These are phyloP conservation scores for Miamiensis avidus DNA, from an alignment of 169 alveolate species.

Conservation along the genomic window DNA sequence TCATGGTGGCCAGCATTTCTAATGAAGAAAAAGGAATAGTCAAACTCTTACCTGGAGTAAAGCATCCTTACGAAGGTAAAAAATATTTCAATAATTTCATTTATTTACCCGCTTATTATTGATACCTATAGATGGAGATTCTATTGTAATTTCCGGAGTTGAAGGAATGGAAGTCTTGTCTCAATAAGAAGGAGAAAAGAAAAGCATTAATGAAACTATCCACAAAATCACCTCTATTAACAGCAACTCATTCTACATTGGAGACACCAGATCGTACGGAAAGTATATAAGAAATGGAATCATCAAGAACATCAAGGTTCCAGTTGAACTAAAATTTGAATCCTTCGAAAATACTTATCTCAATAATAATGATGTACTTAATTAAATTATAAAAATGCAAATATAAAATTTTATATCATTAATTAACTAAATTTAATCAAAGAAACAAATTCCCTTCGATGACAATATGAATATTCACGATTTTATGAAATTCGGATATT, in stretches of 20 bases:
- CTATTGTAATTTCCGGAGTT: slow-evolving; percentile 2
- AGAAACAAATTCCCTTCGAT: background rate
- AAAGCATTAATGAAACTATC: slow-evolving; percentile 36
- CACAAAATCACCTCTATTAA: slow-evolving; percentile 11
- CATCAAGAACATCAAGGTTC: slow-evolving; percentile 4
- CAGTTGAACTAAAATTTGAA: background rate
- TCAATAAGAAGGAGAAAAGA: background rate
- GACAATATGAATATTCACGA: background rate
- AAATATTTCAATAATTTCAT: too few species aligned
- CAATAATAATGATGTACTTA: too few species aligned
- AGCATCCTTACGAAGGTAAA: slow-evolving; percentile 45
- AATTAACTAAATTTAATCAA: too few species aligned
- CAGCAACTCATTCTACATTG: slow-evolving; percentile 10
- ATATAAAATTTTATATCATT: too few species aligned
- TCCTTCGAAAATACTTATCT: background rate
- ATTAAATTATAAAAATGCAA: too few species aligned
- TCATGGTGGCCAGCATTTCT: slow-evolving; percentile 55
- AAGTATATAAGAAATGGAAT: slow-evolving; percentile 12
- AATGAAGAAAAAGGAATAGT: slow-evolving; percentile 24
- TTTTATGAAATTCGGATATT: slow-evolving; percentile 14
- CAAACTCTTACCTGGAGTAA: slow-evolving; percentile 48
- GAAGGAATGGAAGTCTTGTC: background rate
- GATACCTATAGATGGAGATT: slow-evolving; percentile 62
- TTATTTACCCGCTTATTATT: too few species aligned
- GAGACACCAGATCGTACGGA: slow-evolving; percentile 7